phyloP scores from a whole-genome alignment of 73 alveolate species.

The Uronychia binucleata region DNA sequence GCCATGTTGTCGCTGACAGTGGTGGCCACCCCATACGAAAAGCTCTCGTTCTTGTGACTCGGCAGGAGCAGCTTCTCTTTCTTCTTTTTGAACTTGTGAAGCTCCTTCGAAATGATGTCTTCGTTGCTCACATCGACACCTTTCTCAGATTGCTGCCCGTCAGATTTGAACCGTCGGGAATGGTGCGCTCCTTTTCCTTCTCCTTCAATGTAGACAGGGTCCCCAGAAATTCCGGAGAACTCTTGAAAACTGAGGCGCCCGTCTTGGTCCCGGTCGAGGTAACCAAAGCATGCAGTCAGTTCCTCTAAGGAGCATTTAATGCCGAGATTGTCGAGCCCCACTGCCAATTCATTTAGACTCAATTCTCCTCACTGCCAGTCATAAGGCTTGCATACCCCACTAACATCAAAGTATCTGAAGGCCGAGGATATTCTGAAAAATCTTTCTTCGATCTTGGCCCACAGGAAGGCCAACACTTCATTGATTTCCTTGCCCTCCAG shows the following conservation, averaged over 20 bases:
- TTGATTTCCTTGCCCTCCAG: background rate
- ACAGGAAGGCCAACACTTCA: background rate
- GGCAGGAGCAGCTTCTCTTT: background rate
- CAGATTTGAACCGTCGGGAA: background rate
- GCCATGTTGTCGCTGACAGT: background rate
- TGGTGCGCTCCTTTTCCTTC: background rate
- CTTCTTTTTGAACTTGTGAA: background rate
- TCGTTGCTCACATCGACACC: background rate
- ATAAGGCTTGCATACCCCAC: background rate
- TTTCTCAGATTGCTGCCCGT: background rate
- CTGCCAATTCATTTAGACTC: background rate
- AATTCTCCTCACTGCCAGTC: background rate
- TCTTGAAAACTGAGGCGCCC: background rate
- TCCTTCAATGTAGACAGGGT: background rate
- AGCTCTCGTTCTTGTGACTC: background rate
- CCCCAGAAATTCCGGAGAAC: background rate
- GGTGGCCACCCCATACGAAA: background rate
- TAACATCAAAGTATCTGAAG: background rate
- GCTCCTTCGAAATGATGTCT: background rate
- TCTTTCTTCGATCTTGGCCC: background rate
- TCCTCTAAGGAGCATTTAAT: background rate
- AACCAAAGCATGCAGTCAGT: background rate
- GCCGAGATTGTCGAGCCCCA: background rate
- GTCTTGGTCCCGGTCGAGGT: background rate
- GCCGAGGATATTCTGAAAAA: background rate